Evolutionary conservation across 176 grass and related monocot genomes (phyloP), one percentile per base, ranked within the genome.

Genomic region (Tillandsia leiboldiana): DNA sequence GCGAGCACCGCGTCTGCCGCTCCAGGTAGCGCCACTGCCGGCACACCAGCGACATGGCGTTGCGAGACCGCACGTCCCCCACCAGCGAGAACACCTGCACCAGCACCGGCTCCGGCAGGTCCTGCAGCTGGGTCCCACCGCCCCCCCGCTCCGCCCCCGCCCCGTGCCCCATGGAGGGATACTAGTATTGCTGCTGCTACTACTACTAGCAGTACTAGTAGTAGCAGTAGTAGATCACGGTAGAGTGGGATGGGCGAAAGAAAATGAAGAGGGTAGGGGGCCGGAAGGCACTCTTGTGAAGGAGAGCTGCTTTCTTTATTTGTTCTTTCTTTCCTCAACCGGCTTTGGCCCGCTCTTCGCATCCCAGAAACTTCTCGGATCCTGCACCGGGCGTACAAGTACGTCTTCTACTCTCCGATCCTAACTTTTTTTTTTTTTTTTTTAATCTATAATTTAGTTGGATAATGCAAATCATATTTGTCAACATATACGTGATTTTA

Each of bases 91-190:
- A 70, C 75, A 99, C 84, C 27, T 84, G 82, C 4, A 81, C 70
- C 15, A 93, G 82, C 49, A 99, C 81, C 12, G 84, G 58, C 72
- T 93, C 94, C 65, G 87, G 94, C 63, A 99, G 80, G 84, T 99
- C 94, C 26, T 93, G 74, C 48, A 99, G 6, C 17, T 88, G 48
- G 26, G 70, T 74, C 18, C 42, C 33, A 6, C 56, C 56, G 15
- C 56, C 3, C 20, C 29, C 64, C n/a, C 53, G 4, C 8, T 17
- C 53, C n/a, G 1, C 56, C 22, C 56, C 8, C 56, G 22, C n/a
- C 17, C 7, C 24, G 0, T 24, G 24, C 24, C 24, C 17, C 56
- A 61, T 61, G 53, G 13, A n/a, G 14, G 53, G n/a, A 57, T 10
- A 57, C 24, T 24, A 24, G 24, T 24, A 24, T 0, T 24, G 24